Evolutionary conservation across 805 yeast genomes (phyloP), one percentile per base, ranked within the genome.

Genomic region (Zygotorulaspora danielsina): DNA sequence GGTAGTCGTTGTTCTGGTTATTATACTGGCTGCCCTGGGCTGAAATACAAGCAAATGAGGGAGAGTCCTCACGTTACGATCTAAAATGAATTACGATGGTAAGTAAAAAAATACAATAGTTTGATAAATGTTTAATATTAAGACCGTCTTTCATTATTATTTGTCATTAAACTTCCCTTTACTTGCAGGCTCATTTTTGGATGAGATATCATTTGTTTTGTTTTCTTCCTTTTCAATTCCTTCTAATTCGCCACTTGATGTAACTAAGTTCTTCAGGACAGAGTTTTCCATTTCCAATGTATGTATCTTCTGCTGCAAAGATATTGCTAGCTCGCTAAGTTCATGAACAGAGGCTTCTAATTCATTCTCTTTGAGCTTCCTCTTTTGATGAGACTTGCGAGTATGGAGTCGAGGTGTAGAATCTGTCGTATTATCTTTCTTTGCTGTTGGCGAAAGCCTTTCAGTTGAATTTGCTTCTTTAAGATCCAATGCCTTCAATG

Each of bases 211-310:
- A 49, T 71, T 71, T 45, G 71, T 71, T 38, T 78, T 64, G 39
- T 59, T 59, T 51, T 76, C 81, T 39, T 78, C 65, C 42, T 77
- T 76, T 42, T 73, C 76, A 17, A 67, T 63, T 39, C 74, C 76
- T 46, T 73, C 71, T 19, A 58, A 49, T 40, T 76, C 78, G 39
- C 83, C 82, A 54, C 86, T 84, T 62, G 87, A 90, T 32, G 84
- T 81, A 17, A 90, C 89, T 50, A 93, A 68, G 57, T 83, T 84
- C 65, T 85, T 77, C 51, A 90, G 71, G 62, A 94, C 72, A 55
- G 79, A 76, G 66, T 90, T 90, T 66, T 90, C 98, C 95, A 87
- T 86, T 65, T 89, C 95, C 49, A 90, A 67, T 40, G 90, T 85
- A 61, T 80, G 80, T 42, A 93, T 77, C 56, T 79, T 79, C 55